Evolutionary conservation across 169 alveolate species (phyloP), one percentile per base, ranked within the genome.

Genomic region (Eimeria sp.): DNA sequence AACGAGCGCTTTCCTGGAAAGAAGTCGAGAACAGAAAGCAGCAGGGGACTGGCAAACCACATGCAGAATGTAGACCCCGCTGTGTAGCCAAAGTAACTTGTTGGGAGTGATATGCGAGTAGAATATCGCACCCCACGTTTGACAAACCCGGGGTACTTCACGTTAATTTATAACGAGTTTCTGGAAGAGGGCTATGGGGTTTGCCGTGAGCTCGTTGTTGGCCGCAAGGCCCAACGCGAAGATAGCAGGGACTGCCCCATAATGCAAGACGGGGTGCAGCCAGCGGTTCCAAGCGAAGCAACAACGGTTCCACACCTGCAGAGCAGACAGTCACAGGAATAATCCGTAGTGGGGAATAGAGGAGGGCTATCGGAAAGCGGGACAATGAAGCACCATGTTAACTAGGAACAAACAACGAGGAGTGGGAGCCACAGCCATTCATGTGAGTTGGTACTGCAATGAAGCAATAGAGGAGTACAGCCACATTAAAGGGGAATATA

Each of bases 191-290:
- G 91, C 80, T 37, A 60, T 37, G 27, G 97, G 97, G 77, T 91
- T 87, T 27, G 80, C 78, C 37, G 97, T 95, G 74, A 95, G 77
- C 60, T 95, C 97, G 52, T 91, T 87, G 37, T 85, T 78, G 62
- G 76, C 80, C 62, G 95, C 94, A 18, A 95, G 95, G 58, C 97
- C 97, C 62, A 95, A 58, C 18, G 90, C 95, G 58, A 95, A 95
- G 43, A 95, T 72, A 13, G 68, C 62, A 4, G 97, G 97, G 14
- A 95, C 85, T 37, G 80, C 62, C 58, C 97, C 96, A 74, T 91
- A 95, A 64, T 95, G 97, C 46, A 95, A 52, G 60, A 77, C 10
- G n/a, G 97, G 95, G 77, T 95, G 97, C 23, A 95, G 37, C 74
- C 90, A 80, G 14, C 95, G 60, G 71, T 89, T 71, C 97, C 97